Conservation (phyloP, 2,329 filamentous ascomycete species). For the Trichoderma pleuroti region DNA sequence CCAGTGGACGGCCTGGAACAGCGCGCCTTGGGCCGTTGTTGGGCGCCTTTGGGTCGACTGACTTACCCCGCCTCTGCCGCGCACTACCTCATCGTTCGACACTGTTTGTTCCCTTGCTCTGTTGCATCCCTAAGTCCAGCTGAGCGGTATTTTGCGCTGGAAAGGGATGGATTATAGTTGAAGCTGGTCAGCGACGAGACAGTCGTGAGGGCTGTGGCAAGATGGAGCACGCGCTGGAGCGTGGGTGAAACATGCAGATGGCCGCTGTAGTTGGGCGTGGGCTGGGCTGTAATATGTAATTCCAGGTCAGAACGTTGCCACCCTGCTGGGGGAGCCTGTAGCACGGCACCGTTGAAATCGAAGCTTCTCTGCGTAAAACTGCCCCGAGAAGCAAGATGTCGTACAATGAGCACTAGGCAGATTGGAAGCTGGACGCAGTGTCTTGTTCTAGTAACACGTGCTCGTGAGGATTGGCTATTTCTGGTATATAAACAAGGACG, state of each 20-base stretch:
- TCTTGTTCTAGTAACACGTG: neutral
- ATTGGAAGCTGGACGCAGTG: neutral
- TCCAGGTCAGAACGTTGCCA: neutral
- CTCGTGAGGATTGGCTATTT: neutral
- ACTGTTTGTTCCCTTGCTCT: neutral
- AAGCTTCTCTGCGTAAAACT: neutral
- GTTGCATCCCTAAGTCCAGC: neutral
- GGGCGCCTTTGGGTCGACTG: neutral
- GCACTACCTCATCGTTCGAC: neutral
- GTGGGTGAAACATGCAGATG: neutral
- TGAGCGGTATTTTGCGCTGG: neutral
- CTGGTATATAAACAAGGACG: neutral
- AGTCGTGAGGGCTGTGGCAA: neutral
- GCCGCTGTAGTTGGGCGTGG: neutral
- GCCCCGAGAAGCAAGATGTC: neutral
- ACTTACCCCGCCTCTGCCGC: slow-evolving; percentile 13
- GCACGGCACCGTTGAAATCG: neutral
- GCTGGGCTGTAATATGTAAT: neutral
- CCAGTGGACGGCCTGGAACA: neutral
- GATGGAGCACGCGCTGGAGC: neutral
- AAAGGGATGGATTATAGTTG: neutral
- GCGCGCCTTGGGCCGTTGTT: neutral
- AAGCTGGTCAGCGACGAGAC: neutral
- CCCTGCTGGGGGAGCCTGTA: neutral
- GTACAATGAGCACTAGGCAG: neutral